These are phyloP conservation scores for Escallonia rubra DNA, from an alignment of 129 eudicot species.

Conservation along the genomic window DNA sequence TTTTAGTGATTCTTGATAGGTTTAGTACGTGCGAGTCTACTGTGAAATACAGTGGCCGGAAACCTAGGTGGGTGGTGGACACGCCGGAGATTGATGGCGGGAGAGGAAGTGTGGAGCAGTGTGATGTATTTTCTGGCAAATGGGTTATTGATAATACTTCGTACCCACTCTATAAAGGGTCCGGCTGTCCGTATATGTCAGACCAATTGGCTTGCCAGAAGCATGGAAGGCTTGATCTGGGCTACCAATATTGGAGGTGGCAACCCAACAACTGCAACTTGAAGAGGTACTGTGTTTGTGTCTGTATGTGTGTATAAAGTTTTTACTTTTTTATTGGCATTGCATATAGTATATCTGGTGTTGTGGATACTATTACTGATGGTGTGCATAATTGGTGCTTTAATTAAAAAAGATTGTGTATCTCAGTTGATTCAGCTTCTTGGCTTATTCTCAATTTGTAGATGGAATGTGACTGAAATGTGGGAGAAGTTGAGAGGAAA, in stretches of 20 bases:
- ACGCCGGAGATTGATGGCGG: background rate
- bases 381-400: no score
- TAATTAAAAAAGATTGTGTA: background rate
- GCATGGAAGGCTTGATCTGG: constrained; percentile 83
- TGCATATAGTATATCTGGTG: no score
- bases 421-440: background rate
- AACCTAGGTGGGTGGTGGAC: background rate
- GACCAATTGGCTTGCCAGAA: constrained; percentile 95
- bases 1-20: constrained; percentile 66
- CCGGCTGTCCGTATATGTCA: constrained; percentile 84
- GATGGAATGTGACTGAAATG: constrained; percentile 81
- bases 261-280: constrained; percentile 78
- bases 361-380: no score
- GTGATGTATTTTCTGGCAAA: constrained; percentile 70
- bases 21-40: background rate
- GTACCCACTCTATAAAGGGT: constrained; percentile 69
- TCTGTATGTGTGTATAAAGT: no score
- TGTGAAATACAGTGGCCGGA: background rate
- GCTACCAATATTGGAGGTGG: constrained; percentile 17
- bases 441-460: constrained; percentile 23
- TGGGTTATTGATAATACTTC: constrained; percentile 81
- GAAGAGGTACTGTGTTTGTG: constrained; percentile 50
- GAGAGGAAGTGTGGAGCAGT: constrained; percentile 21
- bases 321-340: no score
- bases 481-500: constrained; percentile 92